phyloP scores from a whole-genome alignment of 2,329 filamentous ascomycete genomes.

The Phialocephala subalpina region DNA sequence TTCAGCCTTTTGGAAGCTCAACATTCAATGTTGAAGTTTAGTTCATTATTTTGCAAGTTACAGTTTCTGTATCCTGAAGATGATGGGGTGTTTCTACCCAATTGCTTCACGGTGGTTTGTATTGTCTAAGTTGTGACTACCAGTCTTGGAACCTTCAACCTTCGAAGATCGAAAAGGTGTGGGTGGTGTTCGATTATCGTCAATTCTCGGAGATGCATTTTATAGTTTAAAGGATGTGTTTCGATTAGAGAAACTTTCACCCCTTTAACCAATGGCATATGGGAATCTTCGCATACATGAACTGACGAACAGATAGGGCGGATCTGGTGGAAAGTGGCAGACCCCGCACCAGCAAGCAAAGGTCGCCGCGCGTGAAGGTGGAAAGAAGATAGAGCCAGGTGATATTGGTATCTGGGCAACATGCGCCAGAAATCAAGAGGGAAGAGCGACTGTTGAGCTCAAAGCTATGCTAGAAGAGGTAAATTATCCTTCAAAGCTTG shows the following conservation, averaged over 20 bases:
- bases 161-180: neutral
- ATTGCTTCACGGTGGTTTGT: too few species aligned
- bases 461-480: slow-evolving; percentile 72
- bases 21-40: too few species aligned
- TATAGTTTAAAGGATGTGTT: neutral
- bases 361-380: slow-evolving; percentile 50
- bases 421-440: slow-evolving; percentile 75
- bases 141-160: too few species aligned
- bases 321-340: slow-evolving; percentile 66
- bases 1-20: too few species aligned
- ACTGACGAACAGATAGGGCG: slow-evolving; percentile 44
- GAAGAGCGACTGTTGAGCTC: slow-evolving; percentile 73
- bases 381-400: slow-evolving; percentile 66
- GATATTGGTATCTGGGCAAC: slow-evolving; percentile 82
- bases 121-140: too few species aligned
- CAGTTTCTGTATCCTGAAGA: too few species aligned
- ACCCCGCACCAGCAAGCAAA: slow-evolving; percentile 66
- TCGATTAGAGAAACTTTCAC: neutral
- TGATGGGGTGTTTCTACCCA: too few species aligned
- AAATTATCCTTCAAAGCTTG: slow-evolving; percentile 34
- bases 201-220: neutral
- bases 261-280: neutral
- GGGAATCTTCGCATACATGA: neutral
- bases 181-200: neutral
- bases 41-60: too few species aligned